Evolutionary conservation across 1,284 basidiomycete genomes (phyloP), one percentile per base, ranked within the genome.

Genomic region (Cutaneotrichosporon curvatum): DNA sequence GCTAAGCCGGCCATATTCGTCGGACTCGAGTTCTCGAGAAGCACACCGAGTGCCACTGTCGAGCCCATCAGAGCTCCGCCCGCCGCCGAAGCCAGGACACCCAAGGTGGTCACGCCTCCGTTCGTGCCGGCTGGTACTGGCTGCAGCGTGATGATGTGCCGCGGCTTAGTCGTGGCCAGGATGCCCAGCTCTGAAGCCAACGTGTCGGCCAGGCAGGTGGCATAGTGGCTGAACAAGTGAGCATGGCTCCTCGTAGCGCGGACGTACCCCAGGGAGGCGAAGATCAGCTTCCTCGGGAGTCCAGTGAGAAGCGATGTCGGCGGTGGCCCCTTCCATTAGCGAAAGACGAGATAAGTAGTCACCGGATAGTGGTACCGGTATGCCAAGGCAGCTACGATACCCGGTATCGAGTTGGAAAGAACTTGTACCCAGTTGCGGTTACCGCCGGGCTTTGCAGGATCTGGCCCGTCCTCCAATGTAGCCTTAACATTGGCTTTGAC

Each of bases 51-150:
- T 8, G 78, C 78, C 60, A 84, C 77, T 4, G 79, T 74, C 14
- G 77, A 34, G 1, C 85, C 88, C 60, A 92, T 83, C 2, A 83
- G 59, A 1, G 76, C 61, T 1, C 92, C 92, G 1, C 92, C 92
- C 1, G 76, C 62, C 2, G 83, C 70, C 2, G 86, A 88, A 9
- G 83, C 82, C 2, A 79, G 51, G 0, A 87, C 86, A 8, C 92
- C 92, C 37, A 80, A 77, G 0, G 76, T 45, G 1, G 86, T 86
- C 53, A 96, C 78, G 1, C 79, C 92, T 9, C 92, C 92, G 63
- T 97, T 96, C 2, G 92, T 95, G 1, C 92, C 92, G 0, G 84
- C 83, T 1, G 90, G 90, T 0, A 92, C 87, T 0, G 71, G 57
- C 47, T 75, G 75, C 38, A 83, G 67, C 2, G 84, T 88, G 2